Evolutionary conservation across 1,139 yeast species (phyloP), one percentile per base, ranked within the genome.

Genomic region (Taphrina wiesneri): DNA sequence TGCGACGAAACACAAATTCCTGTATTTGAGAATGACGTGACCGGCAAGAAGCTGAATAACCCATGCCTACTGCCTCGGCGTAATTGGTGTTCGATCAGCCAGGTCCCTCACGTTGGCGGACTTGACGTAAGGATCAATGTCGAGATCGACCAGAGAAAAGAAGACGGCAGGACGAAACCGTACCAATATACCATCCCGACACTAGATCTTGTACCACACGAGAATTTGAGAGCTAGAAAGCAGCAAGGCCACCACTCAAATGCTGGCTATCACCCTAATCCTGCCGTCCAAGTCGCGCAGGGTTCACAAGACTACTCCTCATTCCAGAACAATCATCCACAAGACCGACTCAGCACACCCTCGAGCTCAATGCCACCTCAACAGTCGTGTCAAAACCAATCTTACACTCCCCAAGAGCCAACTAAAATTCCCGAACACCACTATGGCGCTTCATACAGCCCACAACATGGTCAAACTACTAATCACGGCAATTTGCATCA

Each of bases 1-100:
- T 51, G 60, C n/a, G 66, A 63, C 51, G 66, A 63, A 57, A 63
- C 62, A 19, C 56, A 51, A 23, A 47, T 56, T 7, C 63, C 62
- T 5, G 17, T 63, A 1, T 63, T 63, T 30, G 54, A 49, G 51
- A 21, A 17, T 19, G 62, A 63, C 45, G 63, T 56, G 46, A 54
- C 39, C 2, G 66, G 54, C 11, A 56, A 63, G 43, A 47, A 47
- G 41, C 43, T 63, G 51, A 54, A 54, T 25, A 63, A 63, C 25
- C 51, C 51, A 3, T 54, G 66, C 39, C 51, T 63, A 6, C 19
- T 63, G 56, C 66, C 62, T 11, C 52, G 66, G 15, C 63, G 63
- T 25, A 54, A 63, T 28, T 56, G 62, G 66, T 56, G 62, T 26
- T 23, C 56, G 19, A 63, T 63, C 25, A 7, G 23, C 6, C 64